Evolutionary conservation across 148 eudicot species (phyloP), one percentile per base, ranked within the genome.

Genomic region (Linanthus parryae): DNA sequence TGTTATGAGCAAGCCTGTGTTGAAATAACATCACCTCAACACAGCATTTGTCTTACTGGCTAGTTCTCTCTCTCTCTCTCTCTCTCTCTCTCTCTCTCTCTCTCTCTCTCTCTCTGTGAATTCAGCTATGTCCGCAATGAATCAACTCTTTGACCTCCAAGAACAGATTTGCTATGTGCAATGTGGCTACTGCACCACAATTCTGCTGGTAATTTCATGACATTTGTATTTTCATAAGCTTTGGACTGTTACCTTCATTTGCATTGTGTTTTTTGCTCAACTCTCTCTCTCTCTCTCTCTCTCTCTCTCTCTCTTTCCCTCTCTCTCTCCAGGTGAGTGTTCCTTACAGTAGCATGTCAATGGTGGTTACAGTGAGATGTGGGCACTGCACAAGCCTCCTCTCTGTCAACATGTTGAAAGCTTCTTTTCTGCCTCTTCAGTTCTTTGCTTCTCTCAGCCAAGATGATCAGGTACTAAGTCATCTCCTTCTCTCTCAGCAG

Each of bases 241-340:
- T 1, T 2, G 4, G 21, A 5, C 7, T 15, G 2, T 16, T 54
- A 39, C 51, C 27, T 45, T 12, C 15, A 46, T 46, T 1, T 26
- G 10, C 16, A 2, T 16, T n/a, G 8, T 18, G 5, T 7, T 21
- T 23, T 4, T 33, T 11, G 13, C 23, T 30, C 1, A n/a, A 11
- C 4, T 20, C 30, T 3, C 44, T 46, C 13, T 25, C 6, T 36
- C 27, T 12, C 37, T 37, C 39, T 18, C 1, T 54, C 24, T 24
- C 0, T 33, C 18, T 50, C 12, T 13, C n/a, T n/a, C n/a, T n/a
- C n/a, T n/a, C n/a, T n/a, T n/a, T n/a, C n/a, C n/a, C n/a, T n/a
- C n/a, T n/a, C n/a, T n/a, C n/a, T n/a, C n/a, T n/a, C n/a, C 67
- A 91, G 98, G 95, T 91, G 25, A 86, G 77, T 66, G 98, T 91